Base-by-base conservation (phyloP, 441 rosid species). In the Pelargonium cotyledonis region DNA sequence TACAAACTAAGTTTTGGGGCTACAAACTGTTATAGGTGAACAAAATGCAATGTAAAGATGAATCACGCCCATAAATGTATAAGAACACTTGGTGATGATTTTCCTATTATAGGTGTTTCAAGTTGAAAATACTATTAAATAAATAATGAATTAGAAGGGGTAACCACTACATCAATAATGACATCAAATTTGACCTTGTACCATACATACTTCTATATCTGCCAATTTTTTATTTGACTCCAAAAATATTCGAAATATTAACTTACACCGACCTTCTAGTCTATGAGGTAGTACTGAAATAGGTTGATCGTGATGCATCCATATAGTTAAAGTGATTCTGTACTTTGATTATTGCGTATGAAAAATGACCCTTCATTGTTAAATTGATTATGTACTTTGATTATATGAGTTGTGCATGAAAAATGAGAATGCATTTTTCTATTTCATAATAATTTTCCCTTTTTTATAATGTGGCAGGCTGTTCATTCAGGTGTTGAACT, bases 401-500 rank as follows among this genome's bases (percentile, higher is more conserved):
- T 8, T 65, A 40, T 53, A 67, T 44, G 62, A 67, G 43, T 55
- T 66, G 11, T 58, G 23, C 19, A 35, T 41, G 51, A 46, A 19
- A 26, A 21, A 35, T 29, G 44, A 35, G 29, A 19, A 15, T 35
- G 65, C 64, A 16, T 53, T 53, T 38, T 19, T 71, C 35, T 40
- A 40, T 7, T 40, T 40, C 43, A 40, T 40, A 60, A 12, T 10
- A 60, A 12, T 4, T 23, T 60, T 9, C 11, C 21, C 2, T 19
- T 60, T 23, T 65, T 65, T 78, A 14, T 63, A 40, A 65, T 75
- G 65, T 60, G 44, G 63, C 78, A 84, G 89, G 88, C 86, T 75
- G 90, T 88, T 67, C 90, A 88, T 76, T 86, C 89, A 65, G 90
- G 88, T 73, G 90, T 81, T 72, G 90, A 88, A 77, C 88, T 88